Base-by-base conservation (phyloP, 2,329 filamentous ascomycete genomes). In the Ascochyta pisi region DNA sequence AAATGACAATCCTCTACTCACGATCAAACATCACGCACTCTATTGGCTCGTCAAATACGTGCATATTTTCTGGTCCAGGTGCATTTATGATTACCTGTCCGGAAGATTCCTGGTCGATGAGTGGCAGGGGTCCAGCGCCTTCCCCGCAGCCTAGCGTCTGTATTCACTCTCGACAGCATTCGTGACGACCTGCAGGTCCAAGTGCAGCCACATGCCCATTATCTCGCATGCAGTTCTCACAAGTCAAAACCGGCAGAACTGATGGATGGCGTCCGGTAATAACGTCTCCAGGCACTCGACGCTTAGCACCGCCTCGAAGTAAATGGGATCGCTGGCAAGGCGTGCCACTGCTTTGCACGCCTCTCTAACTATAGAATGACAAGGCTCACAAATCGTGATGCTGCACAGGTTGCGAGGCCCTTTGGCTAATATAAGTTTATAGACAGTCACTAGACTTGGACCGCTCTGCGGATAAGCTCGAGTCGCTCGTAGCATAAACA, bases 141-240 rank as follows among this genome's bases (percentile, higher is more conserved):
- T 52, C 50, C 42, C 50, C 42, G 50, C 50, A 52, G 19, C 29
- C 22, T 40, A 40, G 27, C 33, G 23, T 39, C 19, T 9, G 33
- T 22, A 23, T 43, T 50, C 23, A 8, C 16, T 41, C 19, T 15
- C 19, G 22, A 45, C 42, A 19, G 23, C 23, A 6, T 41, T n/a
- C 38, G 38, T n/a, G 13, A 22, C 15, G n/a, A 23, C 8, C 12
- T 34, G 47, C 47, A 37, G n/a, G 10, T 15, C 23, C 10, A 26
- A 9, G 10, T 7, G 12, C 23, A 15, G 13, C 23, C 15, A 26
- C 4, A n/a, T 10, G 13, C 23, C 23, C 22, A 41, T 1, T 3
- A 5, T 24, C 38, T n/a, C 5, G 13, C 16, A 38, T 3, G 8
- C 19, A 3, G 9, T 6, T 22, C 16, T 22, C 16, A 4, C 13